Percentiles rank a stretch among this genome's conserved stretches.
Evolutionary conservation across 202 grass and related monocot genomes (phyloP).

Genomic region (Digitaria exilis): DNA sequence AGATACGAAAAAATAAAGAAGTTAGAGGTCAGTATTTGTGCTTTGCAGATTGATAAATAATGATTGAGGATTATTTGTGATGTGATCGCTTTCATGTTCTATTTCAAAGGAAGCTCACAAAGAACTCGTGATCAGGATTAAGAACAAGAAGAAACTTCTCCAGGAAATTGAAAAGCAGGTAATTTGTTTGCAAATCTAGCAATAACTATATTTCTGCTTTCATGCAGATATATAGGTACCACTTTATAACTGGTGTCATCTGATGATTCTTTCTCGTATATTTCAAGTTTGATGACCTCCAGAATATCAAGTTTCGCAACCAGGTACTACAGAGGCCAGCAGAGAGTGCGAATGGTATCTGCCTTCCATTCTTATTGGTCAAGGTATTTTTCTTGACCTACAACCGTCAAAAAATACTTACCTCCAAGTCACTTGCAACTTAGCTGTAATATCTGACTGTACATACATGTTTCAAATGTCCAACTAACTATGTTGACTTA

Average conservation of each 20-base stretch:
- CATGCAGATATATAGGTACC: conserved; percentile 31
- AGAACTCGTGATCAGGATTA: conserved; percentile 61
- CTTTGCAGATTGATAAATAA: conserved; percentile 19
- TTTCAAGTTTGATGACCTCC: conserved; percentile 89
- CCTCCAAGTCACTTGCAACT: not conserved
- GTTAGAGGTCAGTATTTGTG: conserved; percentile 73
- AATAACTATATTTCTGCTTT: conserved; percentile 32
- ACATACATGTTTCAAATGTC: conserved; percentile 6
- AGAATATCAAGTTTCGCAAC: conserved; percentile 78
- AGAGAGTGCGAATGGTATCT: conserved; percentile 63
- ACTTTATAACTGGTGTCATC: conserved; percentile 9
- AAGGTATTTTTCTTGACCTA: conserved; percentile 63
- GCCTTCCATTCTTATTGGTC: conserved; percentile 89
- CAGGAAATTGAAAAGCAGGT: conserved; percentile 91
- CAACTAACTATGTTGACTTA: conserved; percentile 10
- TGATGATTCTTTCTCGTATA: conserved; percentile 45
- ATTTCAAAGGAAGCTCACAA: conserved; percentile 61
- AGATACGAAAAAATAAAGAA: conserved; percentile 64
- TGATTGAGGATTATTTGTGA: conserved; percentile 14
- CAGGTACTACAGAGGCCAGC: conserved; percentile 55
- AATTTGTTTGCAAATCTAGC: conserved; percentile 38
- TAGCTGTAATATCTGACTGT: conserved; percentile 22
- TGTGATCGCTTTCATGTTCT: conserved; percentile 24
- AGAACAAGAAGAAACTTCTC: conserved; percentile 76
- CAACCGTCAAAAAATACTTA: not conserved